Evolutionary conservation across 2,329 filamentous ascomycete species (phyloP), one percentile per base, ranked within the genome.

Genomic region (Alternaria arbusti): DNA sequence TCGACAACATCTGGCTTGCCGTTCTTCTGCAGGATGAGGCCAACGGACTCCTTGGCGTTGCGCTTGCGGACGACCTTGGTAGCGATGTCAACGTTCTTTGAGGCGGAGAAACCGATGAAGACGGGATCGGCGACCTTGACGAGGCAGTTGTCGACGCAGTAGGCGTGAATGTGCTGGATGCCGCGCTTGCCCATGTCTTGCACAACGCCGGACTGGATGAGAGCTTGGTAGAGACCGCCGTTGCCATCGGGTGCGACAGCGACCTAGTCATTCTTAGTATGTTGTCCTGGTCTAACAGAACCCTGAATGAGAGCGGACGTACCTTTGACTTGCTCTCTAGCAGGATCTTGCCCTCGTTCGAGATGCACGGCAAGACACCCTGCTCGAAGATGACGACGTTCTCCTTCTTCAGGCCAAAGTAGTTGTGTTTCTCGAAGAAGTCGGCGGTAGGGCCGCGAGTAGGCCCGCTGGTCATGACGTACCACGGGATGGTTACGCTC

Each of bases 21-120:
- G 80, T 98, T 96, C 88, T 97, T 97, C 77, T 91, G 90, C 61
- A 99, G 84, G 75, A 99, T 98, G 66, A 99, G 86, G 49, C 96
- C 96, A 40, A 99, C 96, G 1, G 94, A 94, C 84, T 99, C 96
- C 77, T 93, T 96, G 57, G 96, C 95, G 78, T 95, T 92, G 74
- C 96, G 94, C 89, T 99, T 99, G 73, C 96, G 93, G 65, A 99
- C 96, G n/a, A 97, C 96, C 86, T 99, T 99, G 72, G 96, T 99
- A 30, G 95, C 95, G 75, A 99, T 96, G 82, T 97, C 94, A 72
- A 97, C 95, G 64, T 93, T 84, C 80, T 95, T 92, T 55, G 90
- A 88, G 45, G 95, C 94, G 5, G 94, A 88, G 83, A 98, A 98
- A 72, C 96, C 96, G 74, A 98, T 90, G 84, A 99, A 98, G 72